These are phyloP conservation scores for Scorias spongiosa DNA, from an alignment of 2,329 filamentous ascomycete species.

Conservation along the genomic window DNA sequence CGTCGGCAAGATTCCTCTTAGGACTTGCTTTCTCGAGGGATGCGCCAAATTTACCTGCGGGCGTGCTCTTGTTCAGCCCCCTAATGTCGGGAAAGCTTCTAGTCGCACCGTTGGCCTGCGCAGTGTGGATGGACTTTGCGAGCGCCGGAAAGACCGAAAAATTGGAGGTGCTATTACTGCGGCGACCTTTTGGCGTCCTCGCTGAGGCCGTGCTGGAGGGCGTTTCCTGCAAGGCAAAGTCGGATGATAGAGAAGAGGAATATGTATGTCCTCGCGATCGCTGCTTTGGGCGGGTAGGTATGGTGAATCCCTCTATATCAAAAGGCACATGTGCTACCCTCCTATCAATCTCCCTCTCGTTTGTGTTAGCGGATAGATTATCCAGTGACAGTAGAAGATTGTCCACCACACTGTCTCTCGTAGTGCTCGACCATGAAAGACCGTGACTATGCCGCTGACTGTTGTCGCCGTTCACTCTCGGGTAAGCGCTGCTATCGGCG, in stretches of 20 bases:
- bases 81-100: slow-evolving; percentile 9
- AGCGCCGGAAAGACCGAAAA: slow-evolving; percentile 22
- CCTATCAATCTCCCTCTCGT: slow-evolving; percentile 24
- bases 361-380: slow-evolving; percentile 45
- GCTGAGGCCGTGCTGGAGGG: slow-evolving; percentile 11
- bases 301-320: slow-evolving; percentile 19
- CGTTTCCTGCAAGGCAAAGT: slow-evolving; percentile 25
- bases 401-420: slow-evolving; percentile 80
- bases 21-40: not conserved
- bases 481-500: not conserved
- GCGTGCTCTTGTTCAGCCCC: not conserved
- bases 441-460: slow-evolving; percentile 55
- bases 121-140: not conserved
- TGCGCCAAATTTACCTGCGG: not conserved
- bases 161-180: slow-evolving; percentile 70
- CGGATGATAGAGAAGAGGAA: slow-evolving; percentile 44
- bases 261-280: slow-evolving; percentile 44
- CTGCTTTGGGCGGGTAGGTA: slow-evolving; percentile 13
- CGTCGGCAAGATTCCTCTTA: slow-evolving; percentile 14
- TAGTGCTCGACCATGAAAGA: slow-evolving; percentile 63
- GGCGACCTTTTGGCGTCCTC: slow-evolving; percentile 32
- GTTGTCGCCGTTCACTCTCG: not conserved
- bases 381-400: slow-evolving; percentile 93
- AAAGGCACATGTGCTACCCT: slow-evolving; percentile 14
- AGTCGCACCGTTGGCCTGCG: slow-evolving; percentile 5